Conservation (phyloP, 805 yeast genomes). For the Candida morakotiae region DNA sequence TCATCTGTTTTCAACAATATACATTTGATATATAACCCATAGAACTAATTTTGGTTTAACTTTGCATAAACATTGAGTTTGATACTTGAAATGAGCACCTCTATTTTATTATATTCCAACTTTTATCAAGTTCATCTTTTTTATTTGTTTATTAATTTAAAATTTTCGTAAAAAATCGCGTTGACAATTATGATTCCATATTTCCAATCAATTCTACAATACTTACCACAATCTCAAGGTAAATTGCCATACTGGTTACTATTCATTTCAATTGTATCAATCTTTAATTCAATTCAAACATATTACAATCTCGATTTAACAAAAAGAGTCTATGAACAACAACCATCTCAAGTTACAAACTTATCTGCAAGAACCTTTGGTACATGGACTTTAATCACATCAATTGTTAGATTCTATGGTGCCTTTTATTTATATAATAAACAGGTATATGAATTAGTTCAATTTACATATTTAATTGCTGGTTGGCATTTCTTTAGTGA, state of each 20-base stretch:
- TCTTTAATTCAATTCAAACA: slow-evolving; percentile 86
- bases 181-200: not conserved
- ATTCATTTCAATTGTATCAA: slow-evolving; percentile 77
- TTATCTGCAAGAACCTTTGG: slow-evolving; percentile 96
- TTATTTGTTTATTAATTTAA: too few species aligned
- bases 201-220: not conserved
- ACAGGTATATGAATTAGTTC: slow-evolving; percentile 72
- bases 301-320: slow-evolving; percentile 74
- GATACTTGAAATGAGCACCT: too few species aligned
- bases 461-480: slow-evolving; percentile 80
- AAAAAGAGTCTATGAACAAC: slow-evolving; percentile 65
- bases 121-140: too few species aligned
- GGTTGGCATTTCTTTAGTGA: slow-evolving; percentile 79
- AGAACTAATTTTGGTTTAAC: too few species aligned
- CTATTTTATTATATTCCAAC: too few species aligned
- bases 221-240: slow-evolving; percentile 21
- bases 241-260: slow-evolving; percentile 36
- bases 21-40: too few species aligned
- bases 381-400: slow-evolving; percentile 91
- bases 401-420: slow-evolving; percentile 81
- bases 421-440: slow-evolving; percentile 70
- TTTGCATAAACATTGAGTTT: too few species aligned
- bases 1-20: too few species aligned
- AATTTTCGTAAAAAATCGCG: too few species aligned
- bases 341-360: slow-evolving; percentile 32